These are phyloP conservation scores for Trichoderma koningii DNA, from an alignment of 2,329 filamentous ascomycete genomes.

Conservation along the genomic window DNA sequence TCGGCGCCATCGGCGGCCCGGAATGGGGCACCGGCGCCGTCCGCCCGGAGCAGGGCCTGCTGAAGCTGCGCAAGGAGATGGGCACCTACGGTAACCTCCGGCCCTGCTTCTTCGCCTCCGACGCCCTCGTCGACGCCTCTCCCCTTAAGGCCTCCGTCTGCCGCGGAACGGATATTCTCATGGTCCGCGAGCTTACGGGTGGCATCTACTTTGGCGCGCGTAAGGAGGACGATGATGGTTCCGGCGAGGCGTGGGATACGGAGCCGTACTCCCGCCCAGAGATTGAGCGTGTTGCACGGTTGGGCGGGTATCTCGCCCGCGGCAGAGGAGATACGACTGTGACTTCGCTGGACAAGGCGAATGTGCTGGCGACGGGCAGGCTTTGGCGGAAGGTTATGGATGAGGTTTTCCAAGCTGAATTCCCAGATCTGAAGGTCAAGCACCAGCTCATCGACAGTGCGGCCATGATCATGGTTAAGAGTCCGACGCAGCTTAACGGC, in stretches of 20 bases:
- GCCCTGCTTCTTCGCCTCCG: conserved; percentile 92
- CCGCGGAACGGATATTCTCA: conserved; percentile 85
- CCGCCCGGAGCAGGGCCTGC: conserved; percentile 88
- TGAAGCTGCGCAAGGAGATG: conserved; percentile 90
- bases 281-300: conserved; percentile 82
- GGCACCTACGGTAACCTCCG: conserved; percentile 92
- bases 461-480: conserved; percentile 98
- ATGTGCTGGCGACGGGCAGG: conserved; percentile 86
- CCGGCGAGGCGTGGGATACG: conserved; percentile 75
- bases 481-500: conserved; percentile 82
- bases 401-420: conserved; percentile 79
- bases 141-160: conserved; percentile 85
- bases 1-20: conserved; percentile 93
- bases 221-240: conserved; percentile 64
- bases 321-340: conserved; percentile 70
- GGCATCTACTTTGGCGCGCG: conserved; percentile 96
- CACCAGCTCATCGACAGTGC: conserved; percentile 95
- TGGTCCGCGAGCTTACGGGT: conserved; percentile 88
- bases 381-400: conserved; percentile 87
- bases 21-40: conserved; percentile 90
- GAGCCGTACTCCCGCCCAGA: conserved; percentile 84
- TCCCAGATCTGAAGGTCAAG: conserved; percentile 78
- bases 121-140: conserved; percentile 78
- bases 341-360: conserved; percentile 92
- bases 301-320: conserved; percentile 79